phyloP scores from a whole-genome alignment of 148 eudicot genomes.

The Chenopodium album region DNA sequence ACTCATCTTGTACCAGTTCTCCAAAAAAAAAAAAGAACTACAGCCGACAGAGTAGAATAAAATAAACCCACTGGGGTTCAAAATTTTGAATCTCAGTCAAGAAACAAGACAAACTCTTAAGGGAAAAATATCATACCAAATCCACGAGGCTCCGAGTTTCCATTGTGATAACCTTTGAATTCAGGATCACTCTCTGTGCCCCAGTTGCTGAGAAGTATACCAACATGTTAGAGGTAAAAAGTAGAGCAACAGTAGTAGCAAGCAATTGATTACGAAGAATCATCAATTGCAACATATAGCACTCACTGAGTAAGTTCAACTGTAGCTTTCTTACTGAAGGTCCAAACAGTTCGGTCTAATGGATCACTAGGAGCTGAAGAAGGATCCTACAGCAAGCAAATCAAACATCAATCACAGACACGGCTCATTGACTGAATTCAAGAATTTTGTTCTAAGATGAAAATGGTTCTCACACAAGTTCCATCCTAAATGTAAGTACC shows the following conservation, averaged over 20 bases:
- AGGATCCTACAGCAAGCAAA: conserved; percentile 52
- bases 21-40: no score
- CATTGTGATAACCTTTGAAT: conserved; percentile 84
- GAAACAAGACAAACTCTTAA: no score
- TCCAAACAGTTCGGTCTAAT: conserved; percentile 79
- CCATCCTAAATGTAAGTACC: no score
- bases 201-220: conserved; percentile 69
- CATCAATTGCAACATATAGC: not conserved
- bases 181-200: conserved; percentile 92
- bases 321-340: conserved; percentile 74
- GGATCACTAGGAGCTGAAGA: conserved; percentile 68
- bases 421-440: no score
- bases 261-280: conserved; percentile 1
- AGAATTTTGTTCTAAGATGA: no score
- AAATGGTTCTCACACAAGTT: no score
- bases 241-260: not conserved
- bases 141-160: conserved; percentile 93
- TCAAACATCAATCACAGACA: not conserved
- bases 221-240: conserved; percentile 22
- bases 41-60: no score
- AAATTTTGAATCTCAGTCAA: no score
- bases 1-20: no score
- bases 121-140: conserved; percentile 51
- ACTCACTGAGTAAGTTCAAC: conserved; percentile 91
- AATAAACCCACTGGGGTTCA: no score